phyloP scores from a whole-genome alignment of 805 yeast species.

The Candida oleophila region DNA sequence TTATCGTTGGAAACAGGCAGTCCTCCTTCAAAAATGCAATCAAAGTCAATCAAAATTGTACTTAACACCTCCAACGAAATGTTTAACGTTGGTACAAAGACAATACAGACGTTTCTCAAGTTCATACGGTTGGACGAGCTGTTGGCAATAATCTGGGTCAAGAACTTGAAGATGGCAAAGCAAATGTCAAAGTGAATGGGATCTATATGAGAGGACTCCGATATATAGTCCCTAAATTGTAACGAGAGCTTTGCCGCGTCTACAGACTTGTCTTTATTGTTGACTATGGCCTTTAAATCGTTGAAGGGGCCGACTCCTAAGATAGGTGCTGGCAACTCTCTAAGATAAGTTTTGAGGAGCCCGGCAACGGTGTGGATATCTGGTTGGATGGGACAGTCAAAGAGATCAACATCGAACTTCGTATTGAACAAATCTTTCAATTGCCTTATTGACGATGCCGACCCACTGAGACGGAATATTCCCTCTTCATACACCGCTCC shows the following conservation, averaged over 20 bases:
- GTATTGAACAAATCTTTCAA: constrained; percentile 69
- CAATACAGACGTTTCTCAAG: constrained; percentile 72
- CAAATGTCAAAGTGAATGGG: constrained; percentile 57
- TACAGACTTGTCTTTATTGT: constrained; percentile 4
- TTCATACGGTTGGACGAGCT: constrained; percentile 78
- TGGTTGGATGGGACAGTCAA: constrained; percentile 41
- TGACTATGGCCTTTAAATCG: constrained; percentile 25
- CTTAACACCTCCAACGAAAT: constrained; percentile 61
- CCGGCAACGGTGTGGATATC: constrained; percentile 91
- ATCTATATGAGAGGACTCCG: constrained; percentile 43
- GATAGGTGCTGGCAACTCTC: constrained; percentile 73
- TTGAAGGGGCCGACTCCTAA: constrained; percentile 50
- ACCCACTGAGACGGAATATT: constrained; percentile 85
- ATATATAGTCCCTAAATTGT: constrained; percentile 28
- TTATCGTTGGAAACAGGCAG: constrained; percentile 39
- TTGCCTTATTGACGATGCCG: constrained; percentile 69
- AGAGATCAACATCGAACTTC: constrained; percentile 67
- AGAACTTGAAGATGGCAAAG: constrained; percentile 62
- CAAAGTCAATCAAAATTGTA: constrained; percentile 60
- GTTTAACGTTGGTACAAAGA: constrained; percentile 77
- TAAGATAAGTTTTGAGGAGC: constrained; percentile 72
- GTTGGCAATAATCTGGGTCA: constrained; percentile 62
- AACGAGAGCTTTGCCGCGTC: constrained; percentile 23
- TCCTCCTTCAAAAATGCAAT: constrained; percentile 56
- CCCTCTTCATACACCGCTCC: constrained; percentile 88